These are phyloP conservation scores for Tylopilus cervinicoccineus DNA, from an alignment of 768 basidiomycete genomes.

Conservation along the genomic window DNA sequence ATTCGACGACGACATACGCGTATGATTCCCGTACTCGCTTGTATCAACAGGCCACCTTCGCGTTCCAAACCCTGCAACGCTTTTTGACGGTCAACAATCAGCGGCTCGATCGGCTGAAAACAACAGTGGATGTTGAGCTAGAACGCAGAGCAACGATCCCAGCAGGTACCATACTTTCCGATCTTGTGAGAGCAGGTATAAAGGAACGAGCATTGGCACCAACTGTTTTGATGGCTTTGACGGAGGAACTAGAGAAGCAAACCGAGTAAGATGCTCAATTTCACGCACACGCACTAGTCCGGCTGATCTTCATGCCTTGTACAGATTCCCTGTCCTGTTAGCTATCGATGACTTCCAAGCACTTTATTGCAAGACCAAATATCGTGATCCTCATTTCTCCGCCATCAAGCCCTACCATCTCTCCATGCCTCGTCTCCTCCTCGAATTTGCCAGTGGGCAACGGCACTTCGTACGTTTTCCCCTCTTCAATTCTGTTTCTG, in stretches of 20 bases:
- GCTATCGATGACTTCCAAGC: conserved; percentile 90
- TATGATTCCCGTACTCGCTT: conserved; percentile 76
- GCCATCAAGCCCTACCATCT: conserved; percentile 73
- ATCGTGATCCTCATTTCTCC: conserved; percentile 70
- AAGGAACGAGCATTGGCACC: conserved; percentile 53
- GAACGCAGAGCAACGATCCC: conserved; percentile 45
- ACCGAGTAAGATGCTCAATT: conserved; percentile 43
- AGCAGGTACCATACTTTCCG: conserved; percentile 45
- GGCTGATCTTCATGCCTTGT: not conserved
- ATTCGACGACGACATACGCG: conserved; percentile 66
- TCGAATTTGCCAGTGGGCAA: conserved; percentile 76
- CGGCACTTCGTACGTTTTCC: conserved; percentile 58
- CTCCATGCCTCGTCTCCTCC: conserved; percentile 68
- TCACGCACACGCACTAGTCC: not conserved
- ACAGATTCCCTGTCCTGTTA: conserved; percentile 72
- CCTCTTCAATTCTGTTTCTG: not conserved
- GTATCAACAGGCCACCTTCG: conserved; percentile 67
- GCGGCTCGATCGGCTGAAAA: conserved; percentile 40
- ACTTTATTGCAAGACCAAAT: conserved; percentile 61
- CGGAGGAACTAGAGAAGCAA: conserved; percentile 62
- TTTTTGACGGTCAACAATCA: conserved; percentile 55
- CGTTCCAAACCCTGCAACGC: conserved; percentile 60
- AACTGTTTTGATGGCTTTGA: conserved; percentile 50
- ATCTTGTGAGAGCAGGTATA: conserved; percentile 56
- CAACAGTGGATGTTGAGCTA: conserved; percentile 40